phyloP scores from a whole-genome alignment of 495 filamentous ascomycete species.

The Penicillium macrosclerotiorum region DNA sequence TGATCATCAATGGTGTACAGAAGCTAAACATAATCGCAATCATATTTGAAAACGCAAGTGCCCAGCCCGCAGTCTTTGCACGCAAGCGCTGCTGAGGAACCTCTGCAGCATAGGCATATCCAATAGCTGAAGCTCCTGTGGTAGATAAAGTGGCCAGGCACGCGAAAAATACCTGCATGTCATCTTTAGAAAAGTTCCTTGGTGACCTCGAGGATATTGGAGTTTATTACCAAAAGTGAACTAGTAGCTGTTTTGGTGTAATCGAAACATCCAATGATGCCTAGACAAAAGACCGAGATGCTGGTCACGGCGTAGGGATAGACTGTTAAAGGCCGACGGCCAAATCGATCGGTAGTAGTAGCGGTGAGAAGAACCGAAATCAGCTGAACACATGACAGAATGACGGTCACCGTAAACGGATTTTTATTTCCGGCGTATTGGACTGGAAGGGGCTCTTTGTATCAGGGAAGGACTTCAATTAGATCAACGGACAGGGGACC shows the following conservation, averaged over 20 bases:
- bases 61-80: slow-evolving; percentile 37
- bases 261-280: slow-evolving; percentile 42
- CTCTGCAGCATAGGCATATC: slow-evolving; percentile 42
- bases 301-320: slow-evolving; percentile 38
- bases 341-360: slow-evolving; percentile 32
- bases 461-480: background rate
- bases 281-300: slow-evolving; percentile 35
- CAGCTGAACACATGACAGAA: slow-evolving; percentile 40
- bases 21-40: slow-evolving; percentile 45
- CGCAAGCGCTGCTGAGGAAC: slow-evolving; percentile 39
- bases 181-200: background rate
- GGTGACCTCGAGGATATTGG: too few relatives aligned
- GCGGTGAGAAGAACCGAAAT: slow-evolving; percentile 35
- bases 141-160: slow-evolving; percentile 38
- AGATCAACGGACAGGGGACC: background rate
- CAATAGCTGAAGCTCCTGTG: slow-evolving; percentile 40
- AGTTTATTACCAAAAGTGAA: slow-evolving; percentile 27
- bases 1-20: slow-evolving; percentile 44
- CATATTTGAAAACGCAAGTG: slow-evolving; percentile 35
- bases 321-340: slow-evolving; percentile 38
- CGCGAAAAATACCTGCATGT: slow-evolving; percentile 31
- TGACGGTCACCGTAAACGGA: slow-evolving; percentile 42
- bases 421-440: slow-evolving; percentile 41
- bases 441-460: slow-evolving; percentile 14
- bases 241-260: slow-evolving; percentile 30